Percentiles rank a stretch among this genome's conserved stretches.
phyloP scores from a whole-genome alignment of 441 rosid species.

The Bocquillonia castaneifolia region DNA sequence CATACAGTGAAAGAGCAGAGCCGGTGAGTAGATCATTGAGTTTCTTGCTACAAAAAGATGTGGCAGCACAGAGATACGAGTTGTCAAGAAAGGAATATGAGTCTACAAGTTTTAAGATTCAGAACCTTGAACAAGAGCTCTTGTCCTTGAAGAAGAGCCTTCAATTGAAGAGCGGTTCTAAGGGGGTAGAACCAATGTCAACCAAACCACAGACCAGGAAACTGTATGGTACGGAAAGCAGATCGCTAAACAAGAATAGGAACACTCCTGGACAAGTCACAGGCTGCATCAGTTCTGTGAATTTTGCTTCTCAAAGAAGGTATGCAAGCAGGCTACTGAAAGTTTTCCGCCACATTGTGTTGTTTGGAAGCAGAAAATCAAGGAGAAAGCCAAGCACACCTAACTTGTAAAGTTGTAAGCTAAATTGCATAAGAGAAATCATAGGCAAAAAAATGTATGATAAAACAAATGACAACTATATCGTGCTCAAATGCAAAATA shows the following conservation, averaged over 20 bases:
- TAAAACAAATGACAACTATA: too few relatives aligned
- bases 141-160: conserved; percentile 52
- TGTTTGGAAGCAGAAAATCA: conserved; percentile 41
- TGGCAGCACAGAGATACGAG: conserved; percentile 29
- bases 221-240: conserved; percentile 35
- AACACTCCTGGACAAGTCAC: conserved; percentile 51
- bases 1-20: conserved; percentile 45
- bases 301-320: conserved; percentile 53
- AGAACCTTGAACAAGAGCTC: conserved; percentile 64
- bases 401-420: conserved; percentile 2
- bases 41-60: conserved; percentile 45
- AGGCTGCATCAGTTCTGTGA: conserved; percentile 58
- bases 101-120: conserved; percentile 73
- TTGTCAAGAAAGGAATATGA: conserved; percentile 46
- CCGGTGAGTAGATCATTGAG: conserved; percentile 39
- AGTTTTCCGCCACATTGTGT: conserved; percentile 31
- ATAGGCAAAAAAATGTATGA: conserved; percentile 17
- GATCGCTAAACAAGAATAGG: conserved; percentile 51
- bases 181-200: conserved; percentile 32
- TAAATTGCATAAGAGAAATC: conserved; percentile 20
- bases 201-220: conserved; percentile 26
- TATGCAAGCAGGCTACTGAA: conserved; percentile 47
- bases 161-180: conserved; percentile 33
- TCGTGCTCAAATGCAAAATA: conserved; percentile 11
- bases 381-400: conserved; percentile 33